Evolutionary conservation across 106 monocot genomes (phyloP), one percentile per base, ranked within the genome.

Genomic region (Iris macrosiphon): DNA sequence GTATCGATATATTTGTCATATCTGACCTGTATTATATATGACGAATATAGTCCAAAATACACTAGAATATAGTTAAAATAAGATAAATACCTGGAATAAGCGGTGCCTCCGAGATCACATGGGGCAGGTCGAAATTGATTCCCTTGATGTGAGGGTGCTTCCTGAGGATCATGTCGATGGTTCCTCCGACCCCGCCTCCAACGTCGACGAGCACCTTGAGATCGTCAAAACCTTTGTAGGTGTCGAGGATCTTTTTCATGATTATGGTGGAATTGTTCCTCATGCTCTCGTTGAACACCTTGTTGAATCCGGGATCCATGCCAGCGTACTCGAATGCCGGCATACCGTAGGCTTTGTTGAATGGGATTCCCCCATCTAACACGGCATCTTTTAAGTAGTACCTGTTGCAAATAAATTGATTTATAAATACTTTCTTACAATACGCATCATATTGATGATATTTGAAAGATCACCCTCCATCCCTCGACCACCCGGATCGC

Each of bases 221-320:
- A 13, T 37, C 50, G 1, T 60, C 55, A 33, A 74, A 74, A 14
- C 79, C 74, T 15, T 17, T 3, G 64, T 74, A 74, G 3, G 26
- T 22, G 2, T 66, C 40, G 0, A 80, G 65, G 3, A 85, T 55
- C 18, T 69, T 80, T 46, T 73, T 80, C 35, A 40, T 55, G 17
- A 50, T 41, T 3, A 80, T 62, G 35, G 69, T 62, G 19, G 80
- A 66, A 56, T 76, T 71, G 32, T 52, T 62, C n/a, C 60, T 66
- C 85, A 80, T 76, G 14, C 61, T 65, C 20, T 71, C 61, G 38
- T 80, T 85, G 68, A 85, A 85, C 23, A 80, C 28, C 37, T 57
- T 63, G 29, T 52, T 77, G 47, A 66, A 64, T 3, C 61, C 56
- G 1, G 55, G 67, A 52, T 80, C 80, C 13, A 32, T 70, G 6